phyloP scores from a whole-genome alignment of 2,329 filamentous ascomycete genomes.

The Bretziella fagacearum region DNA sequence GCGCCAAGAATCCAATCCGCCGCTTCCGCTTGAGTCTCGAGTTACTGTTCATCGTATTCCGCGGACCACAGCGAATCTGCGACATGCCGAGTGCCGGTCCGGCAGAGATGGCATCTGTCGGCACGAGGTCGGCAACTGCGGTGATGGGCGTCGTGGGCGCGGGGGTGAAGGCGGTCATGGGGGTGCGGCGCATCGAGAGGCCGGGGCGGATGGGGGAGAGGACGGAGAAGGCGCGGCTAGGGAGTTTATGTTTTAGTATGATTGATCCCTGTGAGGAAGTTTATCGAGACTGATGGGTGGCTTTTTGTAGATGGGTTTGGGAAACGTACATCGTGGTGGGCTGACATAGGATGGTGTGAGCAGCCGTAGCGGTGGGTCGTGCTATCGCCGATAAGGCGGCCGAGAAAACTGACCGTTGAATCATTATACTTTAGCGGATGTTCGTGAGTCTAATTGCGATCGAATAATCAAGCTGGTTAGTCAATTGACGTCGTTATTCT shows the following conservation, averaged over 20 bases:
- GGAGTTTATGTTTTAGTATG: no score
- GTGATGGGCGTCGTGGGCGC: conserved; percentile 3
- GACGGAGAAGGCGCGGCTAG: conserved; percentile 11
- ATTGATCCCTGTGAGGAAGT: no score
- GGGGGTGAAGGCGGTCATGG: conserved; percentile 10
- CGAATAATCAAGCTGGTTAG: background rate
- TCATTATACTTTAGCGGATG: background rate
- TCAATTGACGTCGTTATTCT: background rate
- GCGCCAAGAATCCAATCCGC: conserved; percentile 38
- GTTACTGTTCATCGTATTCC: conserved; percentile 38
- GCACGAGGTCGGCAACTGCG: conserved; percentile 28
- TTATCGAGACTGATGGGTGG: no score
- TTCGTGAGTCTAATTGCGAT: background rate
- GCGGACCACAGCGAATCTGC: conserved; percentile 41
- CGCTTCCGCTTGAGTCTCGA: conserved; percentile 42
- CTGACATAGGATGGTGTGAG: conserved; percentile 6
- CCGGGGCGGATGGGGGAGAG: conserved; percentile 12
- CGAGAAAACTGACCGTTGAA: conserved; percentile 9
- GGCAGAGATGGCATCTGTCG: conserved; percentile 29
- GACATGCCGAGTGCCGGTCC: conserved; percentile 34
- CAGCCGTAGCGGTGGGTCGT: conserved; percentile 3
- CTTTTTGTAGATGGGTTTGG: no score
- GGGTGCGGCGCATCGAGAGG: conserved; percentile 6
- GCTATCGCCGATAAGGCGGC: conserved; percentile 3
- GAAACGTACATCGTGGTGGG: conserved; percentile 10